A percentile compares a stretch with the other conserved stretches of the same genome.
Evolutionary conservation across 805 yeast species (phyloP).

Genomic region (Wickerhamiella dianesei): DNA sequence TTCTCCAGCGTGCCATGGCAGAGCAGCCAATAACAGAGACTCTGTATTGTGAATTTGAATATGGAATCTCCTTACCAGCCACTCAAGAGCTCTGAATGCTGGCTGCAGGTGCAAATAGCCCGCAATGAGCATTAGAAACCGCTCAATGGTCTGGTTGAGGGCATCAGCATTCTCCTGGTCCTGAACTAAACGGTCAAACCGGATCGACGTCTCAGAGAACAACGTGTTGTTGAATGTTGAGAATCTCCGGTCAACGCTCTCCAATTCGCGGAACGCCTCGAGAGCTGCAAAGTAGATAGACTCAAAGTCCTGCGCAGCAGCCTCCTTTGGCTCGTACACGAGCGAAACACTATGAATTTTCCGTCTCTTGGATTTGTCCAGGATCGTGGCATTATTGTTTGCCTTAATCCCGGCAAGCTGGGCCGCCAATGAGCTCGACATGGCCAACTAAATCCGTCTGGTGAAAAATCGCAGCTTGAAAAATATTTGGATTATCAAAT

Average conservation of each 20-base stretch:
- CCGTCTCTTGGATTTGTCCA: constrained; percentile 77
- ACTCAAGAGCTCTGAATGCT: constrained; percentile 73
- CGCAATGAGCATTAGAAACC: constrained; percentile 58
- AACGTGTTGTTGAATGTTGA: constrained; percentile 52
- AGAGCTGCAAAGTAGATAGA: constrained; percentile 55
- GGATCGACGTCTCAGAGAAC: constrained; percentile 70
- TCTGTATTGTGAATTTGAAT: constrained; percentile 74
- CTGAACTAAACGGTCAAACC: constrained; percentile 72
- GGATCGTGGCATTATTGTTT: constrained; percentile 43
- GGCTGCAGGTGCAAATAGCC: constrained; percentile 67
- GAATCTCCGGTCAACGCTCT: constrained; percentile 62
- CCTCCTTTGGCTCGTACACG: constrained; percentile 70
- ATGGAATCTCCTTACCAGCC: constrained; percentile 85
- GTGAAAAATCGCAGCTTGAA: not conserved
- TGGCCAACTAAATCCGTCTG: not conserved
- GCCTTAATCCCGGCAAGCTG: constrained; percentile 57
- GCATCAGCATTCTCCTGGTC: constrained; percentile 62
- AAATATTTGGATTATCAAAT: not conserved
- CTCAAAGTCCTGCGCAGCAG: constrained; percentile 91
- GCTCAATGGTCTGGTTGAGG: constrained; percentile 59
- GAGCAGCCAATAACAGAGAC: constrained; percentile 48
- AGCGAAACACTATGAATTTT: constrained; percentile 81
- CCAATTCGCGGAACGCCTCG: constrained; percentile 65
- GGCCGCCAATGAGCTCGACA: constrained; percentile 53
- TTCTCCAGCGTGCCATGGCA: constrained; percentile 70